Evolutionary conservation across 768 basidiomycete genomes (phyloP).

Genomic region (Russula foetens): DNA sequence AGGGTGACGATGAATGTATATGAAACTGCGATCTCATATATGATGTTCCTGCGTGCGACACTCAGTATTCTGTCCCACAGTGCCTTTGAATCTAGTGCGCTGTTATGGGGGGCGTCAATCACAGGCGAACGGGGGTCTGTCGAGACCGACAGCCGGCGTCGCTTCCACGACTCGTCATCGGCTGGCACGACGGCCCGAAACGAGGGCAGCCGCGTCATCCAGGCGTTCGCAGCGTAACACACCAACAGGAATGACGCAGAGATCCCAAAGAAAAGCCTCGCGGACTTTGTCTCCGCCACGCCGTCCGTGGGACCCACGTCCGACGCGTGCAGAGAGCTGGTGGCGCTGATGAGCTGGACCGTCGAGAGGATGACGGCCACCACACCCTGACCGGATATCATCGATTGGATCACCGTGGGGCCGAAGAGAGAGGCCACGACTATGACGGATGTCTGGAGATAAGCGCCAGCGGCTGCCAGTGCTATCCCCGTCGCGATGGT

Average conservation of each 20-base stretch:
- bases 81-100: constrained; percentile 29
- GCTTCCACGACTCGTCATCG: constrained; percentile 28
- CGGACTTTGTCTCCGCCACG: constrained; percentile 56
- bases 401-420: constrained; percentile 56
- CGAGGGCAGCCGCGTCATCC: constrained; percentile 48
- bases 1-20: constrained; percentile 76
- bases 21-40: constrained; percentile 64
- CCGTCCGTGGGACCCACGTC: constrained; percentile 25
- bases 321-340: constrained; percentile 40
- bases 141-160: constrained; percentile 24
- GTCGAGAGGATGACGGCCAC: constrained; percentile 75
- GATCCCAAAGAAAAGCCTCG: constrained; percentile 64
- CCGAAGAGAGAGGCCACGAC: constrained; percentile 82
- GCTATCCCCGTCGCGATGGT: constrained; percentile 50
- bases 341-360: constrained; percentile 63
- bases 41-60: constrained; percentile 54
- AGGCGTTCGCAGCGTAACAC: constrained; percentile 45
- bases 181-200: constrained; percentile 49
- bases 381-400: constrained; percentile 81
- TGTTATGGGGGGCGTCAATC: constrained; percentile 23
- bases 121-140: constrained; percentile 32
- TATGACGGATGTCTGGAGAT: constrained; percentile 68
- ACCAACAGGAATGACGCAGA: constrained; percentile 57
- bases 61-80: constrained; percentile 34
- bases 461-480: constrained; percentile 59